Evolutionary conservation across 2,329 filamentous ascomycete genomes (phyloP), one percentile per base, ranked within the genome.

Genomic region (Onygena corvina): DNA sequence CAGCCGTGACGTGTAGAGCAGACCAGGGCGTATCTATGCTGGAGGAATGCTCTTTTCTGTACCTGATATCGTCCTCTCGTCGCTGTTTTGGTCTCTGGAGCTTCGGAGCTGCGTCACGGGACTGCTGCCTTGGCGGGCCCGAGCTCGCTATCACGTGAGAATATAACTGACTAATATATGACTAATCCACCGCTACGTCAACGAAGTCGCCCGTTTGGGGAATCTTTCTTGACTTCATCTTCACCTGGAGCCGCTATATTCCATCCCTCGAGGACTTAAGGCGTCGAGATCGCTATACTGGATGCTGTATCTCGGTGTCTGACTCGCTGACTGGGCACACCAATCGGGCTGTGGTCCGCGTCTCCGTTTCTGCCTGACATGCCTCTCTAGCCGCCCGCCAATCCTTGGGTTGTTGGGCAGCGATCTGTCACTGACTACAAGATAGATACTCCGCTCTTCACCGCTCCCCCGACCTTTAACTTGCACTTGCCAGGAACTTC

Each of bases 101-200:
- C 50, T 52, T 35, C 47, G 30, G 34, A 11, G 50, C 40, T 46
- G 48, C 52, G 53, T 55, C 53, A 55, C 53, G 53, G 52, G 52
- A 50, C 47, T 49, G 53, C 33, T 50, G 50, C 54, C 49, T 57
- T 47, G n/a, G n/a, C n/a, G n/a, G n/a, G n/a, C n/a, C n/a, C 36
- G 12, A 35, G 36, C 18, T 44, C 29, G 12, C 6, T 20, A 44
- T 50, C 50, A 54, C 49, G 38, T 53, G 51, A 50, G n/a, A n/a
- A n/a, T n/a, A n/a, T 16, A 14, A 21, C 27, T 40, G 36, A 40
- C 36, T 40, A 40, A 40, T 0, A 14, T 20, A 2, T 40, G 36
- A 40, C 18, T 40, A 40, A 40, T 3, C 36, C 3, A 29, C 11
- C n/a, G n/a, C n/a, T n/a, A n/a, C n/a, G n/a, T n/a, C n/a, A n/a